Percentiles rank a stretch among this genome's conserved stretches.
Conservation (phyloP, 805 yeast species). For the Lipomyces spencermartinsiae region DNA sequence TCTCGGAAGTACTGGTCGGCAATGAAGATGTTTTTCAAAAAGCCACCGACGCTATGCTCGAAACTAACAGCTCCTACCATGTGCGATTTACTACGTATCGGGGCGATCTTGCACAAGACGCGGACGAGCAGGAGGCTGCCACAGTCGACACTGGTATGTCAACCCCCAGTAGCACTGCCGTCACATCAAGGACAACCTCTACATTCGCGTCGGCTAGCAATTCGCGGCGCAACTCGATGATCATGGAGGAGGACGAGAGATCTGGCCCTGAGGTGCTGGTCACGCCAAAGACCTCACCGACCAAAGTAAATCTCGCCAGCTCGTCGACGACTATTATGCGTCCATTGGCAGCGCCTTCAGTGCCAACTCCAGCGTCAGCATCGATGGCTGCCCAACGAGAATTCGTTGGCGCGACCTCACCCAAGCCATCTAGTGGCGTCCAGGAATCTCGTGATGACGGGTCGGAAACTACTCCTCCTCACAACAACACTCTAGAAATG, state of each 20-base stretch:
- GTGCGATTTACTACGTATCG: constrained; percentile 35
- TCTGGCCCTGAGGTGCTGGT: background rate
- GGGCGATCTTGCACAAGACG: constrained; percentile 37
- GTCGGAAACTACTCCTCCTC: background rate
- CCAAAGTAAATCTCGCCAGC: background rate
- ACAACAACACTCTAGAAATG: constrained; percentile 53
- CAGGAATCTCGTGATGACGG: background rate
- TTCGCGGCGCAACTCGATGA: constrained; percentile 22
- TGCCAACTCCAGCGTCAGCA: constrained; percentile 1
- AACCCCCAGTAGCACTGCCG: constrained; percentile 20
- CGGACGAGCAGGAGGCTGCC: background rate
- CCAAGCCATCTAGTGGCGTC: background rate
- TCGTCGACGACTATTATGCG: constrained; percentile 9
- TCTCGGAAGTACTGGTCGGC: constrained; percentile 41
- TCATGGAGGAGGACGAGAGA: constrained; percentile 6
- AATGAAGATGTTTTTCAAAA: constrained; percentile 41
- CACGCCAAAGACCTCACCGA: constrained; percentile 11
- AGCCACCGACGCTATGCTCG: constrained; percentile 47
- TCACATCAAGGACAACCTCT: constrained; percentile 18
- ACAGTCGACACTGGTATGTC: constrained; percentile 3
- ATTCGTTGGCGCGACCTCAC: constrained; percentile 13
- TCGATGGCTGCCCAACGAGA: constrained; percentile 13
- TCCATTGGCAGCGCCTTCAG: constrained; percentile 1
- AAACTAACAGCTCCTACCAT: constrained; percentile 39
- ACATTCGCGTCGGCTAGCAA: constrained; percentile 2